Evolutionary conservation across 2,329 filamentous ascomycete genomes (phyloP).

Genomic region (Cladophialophora carrionii): DNA sequence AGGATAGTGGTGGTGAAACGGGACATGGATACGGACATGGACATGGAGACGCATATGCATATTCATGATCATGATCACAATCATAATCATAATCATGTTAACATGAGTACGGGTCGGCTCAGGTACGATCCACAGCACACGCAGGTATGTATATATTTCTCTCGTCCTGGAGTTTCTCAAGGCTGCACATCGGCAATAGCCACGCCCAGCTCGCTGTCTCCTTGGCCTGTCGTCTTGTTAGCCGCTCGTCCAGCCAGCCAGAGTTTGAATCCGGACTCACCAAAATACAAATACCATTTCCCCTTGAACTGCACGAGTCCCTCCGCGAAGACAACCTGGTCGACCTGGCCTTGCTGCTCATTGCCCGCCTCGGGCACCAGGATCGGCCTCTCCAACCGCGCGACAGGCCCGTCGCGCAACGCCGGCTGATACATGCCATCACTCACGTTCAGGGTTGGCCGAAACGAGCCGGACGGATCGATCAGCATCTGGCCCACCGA

Average conservation of each 20-base stretch:
- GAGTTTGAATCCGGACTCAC: not conserved
- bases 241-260: too few species aligned
- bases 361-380: constrained; percentile 39
- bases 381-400: constrained; percentile 42
- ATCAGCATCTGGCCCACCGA: constrained; percentile 44
- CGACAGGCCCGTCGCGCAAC: constrained; percentile 36
- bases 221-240: constrained; percentile 6
- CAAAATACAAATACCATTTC: constrained; percentile 38
- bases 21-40: too few species aligned
- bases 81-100: too few species aligned
- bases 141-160: not conserved
- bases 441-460: constrained; percentile 8
- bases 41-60: too few species aligned
- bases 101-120: too few species aligned
- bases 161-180: not conserved
- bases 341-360: constrained; percentile 42
- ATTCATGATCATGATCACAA: too few species aligned
- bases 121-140: not conserved
- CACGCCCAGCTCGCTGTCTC: constrained; percentile 19
- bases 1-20: too few species aligned
- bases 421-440: constrained; percentile 12
- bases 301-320: constrained; percentile 44
- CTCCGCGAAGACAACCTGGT: constrained; percentile 43
- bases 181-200: constrained; percentile 15
- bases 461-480: constrained; percentile 38